A percentile compares a stretch with the other conserved stretches of the same genome.
phyloP scores from a whole-genome alignment of 2,329 filamentous ascomycete genomes.

The Pyrenochaeta sp. region DNA sequence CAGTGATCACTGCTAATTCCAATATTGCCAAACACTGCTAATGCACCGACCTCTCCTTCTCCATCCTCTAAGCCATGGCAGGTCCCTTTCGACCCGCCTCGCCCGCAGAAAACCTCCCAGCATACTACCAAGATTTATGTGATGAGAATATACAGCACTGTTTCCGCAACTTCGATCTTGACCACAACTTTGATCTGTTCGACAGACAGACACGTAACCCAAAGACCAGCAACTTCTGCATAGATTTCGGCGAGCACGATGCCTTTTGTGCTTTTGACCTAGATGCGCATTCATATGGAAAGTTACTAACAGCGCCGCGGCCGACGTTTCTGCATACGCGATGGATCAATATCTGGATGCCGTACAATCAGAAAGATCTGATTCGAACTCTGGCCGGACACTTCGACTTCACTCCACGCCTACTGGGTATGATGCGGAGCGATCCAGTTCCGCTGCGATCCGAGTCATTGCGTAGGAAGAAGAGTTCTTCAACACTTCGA shows the following conservation, averaged over 20 bases:
- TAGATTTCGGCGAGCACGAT: conserved; percentile 68
- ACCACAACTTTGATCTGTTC: conserved; percentile 56
- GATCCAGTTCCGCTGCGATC: conserved; percentile 55
- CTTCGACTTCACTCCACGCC: conserved; percentile 74
- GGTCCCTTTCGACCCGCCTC: conserved; percentile 37
- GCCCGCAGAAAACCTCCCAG: conserved; percentile 39
- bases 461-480: conserved; percentile 27
- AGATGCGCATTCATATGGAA: conserved; percentile 52
- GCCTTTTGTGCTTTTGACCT: conserved; percentile 68
- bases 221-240: conserved; percentile 66
- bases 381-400: conserved; percentile 66
- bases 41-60: conserved; percentile 2
- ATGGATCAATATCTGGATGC: conserved; percentile 82
- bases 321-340: conserved; percentile 64
- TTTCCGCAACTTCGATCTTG: conserved; percentile 65
- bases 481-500: conserved; percentile 42
- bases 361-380: conserved; percentile 65
- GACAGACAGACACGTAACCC: conserved; percentile 53
- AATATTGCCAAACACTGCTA: neutral
- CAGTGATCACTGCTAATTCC: neutral
- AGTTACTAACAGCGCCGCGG: conserved; percentile 48
- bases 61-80: conserved; percentile 27
- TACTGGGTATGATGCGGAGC: conserved; percentile 70
- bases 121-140: conserved; percentile 46
- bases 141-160: conserved; percentile 44